Conservation (phyloP, 495 filamentous ascomycete genomes). For the Penicillium fimorum region DNA sequence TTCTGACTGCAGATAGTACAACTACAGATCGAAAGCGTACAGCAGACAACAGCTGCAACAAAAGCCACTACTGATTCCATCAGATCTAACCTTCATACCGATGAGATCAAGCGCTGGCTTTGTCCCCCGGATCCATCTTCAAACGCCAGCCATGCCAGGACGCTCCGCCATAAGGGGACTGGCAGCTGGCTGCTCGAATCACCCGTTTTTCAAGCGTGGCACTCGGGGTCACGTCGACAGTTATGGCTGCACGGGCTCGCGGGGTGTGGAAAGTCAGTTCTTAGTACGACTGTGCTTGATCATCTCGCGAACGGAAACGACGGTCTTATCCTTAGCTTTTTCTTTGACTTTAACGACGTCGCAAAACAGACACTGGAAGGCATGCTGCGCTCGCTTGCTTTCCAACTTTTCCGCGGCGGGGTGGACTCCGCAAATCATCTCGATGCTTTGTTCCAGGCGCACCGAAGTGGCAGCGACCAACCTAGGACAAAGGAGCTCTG, state of each 20-base stretch:
- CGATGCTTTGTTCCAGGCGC: constrained; percentile 17
- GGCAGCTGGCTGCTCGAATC: constrained; percentile 19
- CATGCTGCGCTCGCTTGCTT: constrained; percentile 26
- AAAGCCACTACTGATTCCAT: constrained; percentile 19
- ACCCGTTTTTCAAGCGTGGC: constrained; percentile 19
- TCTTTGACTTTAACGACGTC: no score
- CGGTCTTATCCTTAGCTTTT: no score
- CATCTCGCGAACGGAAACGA: no score
- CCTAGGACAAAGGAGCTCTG: constrained; percentile 16
- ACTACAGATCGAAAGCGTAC: constrained; percentile 17
- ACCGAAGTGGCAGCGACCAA: constrained; percentile 20
- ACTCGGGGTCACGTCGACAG: constrained; percentile 18
- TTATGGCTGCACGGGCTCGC: no score
- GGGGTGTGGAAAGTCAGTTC: no score
- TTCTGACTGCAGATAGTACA: constrained; percentile 14
- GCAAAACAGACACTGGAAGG: no score
- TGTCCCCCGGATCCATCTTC: constrained; percentile 22
- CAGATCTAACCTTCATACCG: constrained; percentile 12
- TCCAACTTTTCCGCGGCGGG: constrained; percentile 22
- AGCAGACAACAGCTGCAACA: constrained; percentile 15
- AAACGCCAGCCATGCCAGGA: constrained; percentile 21
- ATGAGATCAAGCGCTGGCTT: constrained; percentile 19
- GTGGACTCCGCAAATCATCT: constrained; percentile 14
- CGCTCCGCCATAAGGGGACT: constrained; percentile 20
- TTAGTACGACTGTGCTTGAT: no score